Conservation (phyloP, 768 basidiomycete species). For the Chlorophyllum brunneum region DNA sequence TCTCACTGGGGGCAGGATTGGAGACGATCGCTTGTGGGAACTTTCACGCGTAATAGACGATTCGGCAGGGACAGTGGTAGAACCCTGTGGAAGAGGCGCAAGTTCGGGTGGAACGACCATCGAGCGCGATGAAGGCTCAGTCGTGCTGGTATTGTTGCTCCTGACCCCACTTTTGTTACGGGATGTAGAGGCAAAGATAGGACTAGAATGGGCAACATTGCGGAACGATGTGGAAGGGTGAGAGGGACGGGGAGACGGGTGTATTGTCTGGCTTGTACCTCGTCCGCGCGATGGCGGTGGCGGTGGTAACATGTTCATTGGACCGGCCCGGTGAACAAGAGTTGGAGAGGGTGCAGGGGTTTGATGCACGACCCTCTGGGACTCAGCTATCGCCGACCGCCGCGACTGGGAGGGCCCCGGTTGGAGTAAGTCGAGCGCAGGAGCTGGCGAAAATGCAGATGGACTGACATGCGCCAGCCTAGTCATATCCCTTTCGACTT, state of each 20-base stretch:
- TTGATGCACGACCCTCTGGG: neutral
- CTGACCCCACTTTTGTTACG: neutral
- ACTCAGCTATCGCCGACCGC: neutral
- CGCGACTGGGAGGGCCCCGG: too few relatives aligned
- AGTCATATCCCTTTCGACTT: neutral
- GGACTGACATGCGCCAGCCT: neutral
- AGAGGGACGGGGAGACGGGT: neutral
- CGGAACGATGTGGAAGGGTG: slow-evolving; percentile 10
- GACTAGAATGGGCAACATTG: slow-evolving; percentile 8
- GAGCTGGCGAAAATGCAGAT: neutral
- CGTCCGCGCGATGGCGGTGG: neutral
- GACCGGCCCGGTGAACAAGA: neutral
- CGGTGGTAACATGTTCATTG: neutral
- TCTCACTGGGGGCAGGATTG: slow-evolving; percentile 10
- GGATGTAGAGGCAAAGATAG: neutral
- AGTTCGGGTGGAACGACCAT: slow-evolving; percentile 1
- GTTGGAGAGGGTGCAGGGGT: slow-evolving; percentile 8
- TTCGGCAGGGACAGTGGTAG: neutral
- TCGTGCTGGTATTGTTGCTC: slow-evolving; percentile 8
- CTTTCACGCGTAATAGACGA: slow-evolving; percentile 12
- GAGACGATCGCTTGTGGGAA: slow-evolving; percentile 2
- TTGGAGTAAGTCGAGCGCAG: too few relatives aligned
- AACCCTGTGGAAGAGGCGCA: neutral
- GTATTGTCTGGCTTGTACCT: too few relatives aligned
- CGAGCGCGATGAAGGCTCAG: slow-evolving; percentile 11